Percentiles rank a stretch among this genome's conserved stretches.
Evolutionary conservation across 805 yeast species (phyloP).

Genomic region (Kuraishia piskuri): DNA sequence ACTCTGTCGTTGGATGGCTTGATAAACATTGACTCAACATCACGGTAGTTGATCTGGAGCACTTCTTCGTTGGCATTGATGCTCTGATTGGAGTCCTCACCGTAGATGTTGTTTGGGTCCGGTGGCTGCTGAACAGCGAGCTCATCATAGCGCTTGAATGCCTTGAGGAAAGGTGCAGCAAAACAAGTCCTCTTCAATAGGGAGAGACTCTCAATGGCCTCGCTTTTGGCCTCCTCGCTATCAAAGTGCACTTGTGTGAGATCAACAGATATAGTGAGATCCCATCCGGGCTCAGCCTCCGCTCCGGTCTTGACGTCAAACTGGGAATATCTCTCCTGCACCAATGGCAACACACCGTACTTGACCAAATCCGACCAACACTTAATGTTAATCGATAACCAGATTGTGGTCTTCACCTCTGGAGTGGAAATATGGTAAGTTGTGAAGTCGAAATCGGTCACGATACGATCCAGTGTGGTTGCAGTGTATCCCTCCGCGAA

Average conservation of each 20-base stretch:
- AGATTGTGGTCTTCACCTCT: constrained; percentile 54
- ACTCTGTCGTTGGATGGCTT: constrained; percentile 93
- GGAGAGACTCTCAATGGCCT: constrained; percentile 56
- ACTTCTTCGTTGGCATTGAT: constrained; percentile 41
- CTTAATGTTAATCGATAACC: constrained; percentile 64
- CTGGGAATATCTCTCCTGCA: constrained; percentile 41
- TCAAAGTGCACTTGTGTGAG: constrained; percentile 29
- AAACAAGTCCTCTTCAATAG: constrained; percentile 77
- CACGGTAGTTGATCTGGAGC: constrained; percentile 76
- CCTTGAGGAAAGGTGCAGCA: constrained; percentile 88
- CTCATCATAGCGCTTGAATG: constrained; percentile 71
- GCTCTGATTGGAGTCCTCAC: constrained; percentile 24
- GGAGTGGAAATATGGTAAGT: constrained; percentile 91
- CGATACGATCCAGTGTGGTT: constrained; percentile 67
- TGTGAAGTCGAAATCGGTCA: constrained; percentile 94
- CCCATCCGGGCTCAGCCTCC: constrained; percentile 68
- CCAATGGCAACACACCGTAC: constrained; percentile 54
- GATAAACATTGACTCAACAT: constrained; percentile 84
- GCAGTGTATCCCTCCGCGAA: constrained; percentile 39
- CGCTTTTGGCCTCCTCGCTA: constrained; percentile 38
- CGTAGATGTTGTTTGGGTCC: constrained; percentile 32
- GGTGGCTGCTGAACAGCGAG: constrained; percentile 36
- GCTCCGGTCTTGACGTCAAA: constrained; percentile 26
- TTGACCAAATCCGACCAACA: constrained; percentile 67
- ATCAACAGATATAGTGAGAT: constrained; percentile 69